Percentiles rank a stretch among this genome's conserved stretches.
phyloP scores from a whole-genome alignment of 2,329 filamentous ascomycete genomes.

The Nigrospora sphaerica region DNA sequence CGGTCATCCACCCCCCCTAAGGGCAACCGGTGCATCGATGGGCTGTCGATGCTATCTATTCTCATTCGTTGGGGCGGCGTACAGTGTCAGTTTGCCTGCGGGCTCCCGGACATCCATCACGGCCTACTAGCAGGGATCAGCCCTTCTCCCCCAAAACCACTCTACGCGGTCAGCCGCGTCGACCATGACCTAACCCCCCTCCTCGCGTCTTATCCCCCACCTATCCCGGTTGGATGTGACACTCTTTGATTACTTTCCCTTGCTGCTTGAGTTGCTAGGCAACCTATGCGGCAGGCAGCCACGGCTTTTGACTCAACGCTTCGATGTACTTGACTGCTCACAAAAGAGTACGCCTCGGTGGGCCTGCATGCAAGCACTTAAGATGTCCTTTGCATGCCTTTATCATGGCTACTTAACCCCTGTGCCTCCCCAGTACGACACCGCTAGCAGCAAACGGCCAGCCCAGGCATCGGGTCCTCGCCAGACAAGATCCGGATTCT shows the following conservation, averaged over 20 bases:
- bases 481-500: no score
- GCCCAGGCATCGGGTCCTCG: conserved; percentile 1
- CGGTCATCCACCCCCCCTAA: no score
- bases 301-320: conserved; percentile 3
- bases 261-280: conserved; percentile 24
- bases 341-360: conserved; percentile 11
- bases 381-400: conserved; percentile 1
- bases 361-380: conserved; percentile 27
- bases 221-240: conserved; percentile 15
- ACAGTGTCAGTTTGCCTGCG: no score
- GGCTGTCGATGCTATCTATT: no score
- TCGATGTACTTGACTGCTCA: conserved; percentile 8
- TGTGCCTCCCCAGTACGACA: conserved; percentile 1
- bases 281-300: conserved; percentile 20
- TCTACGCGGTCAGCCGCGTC: conserved; percentile 29
- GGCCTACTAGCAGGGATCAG: conserved; percentile 14
- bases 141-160: conserved; percentile 20
- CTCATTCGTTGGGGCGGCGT: no score
- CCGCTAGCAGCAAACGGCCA: conserved; percentile 2
- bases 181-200: conserved; percentile 18
- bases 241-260: conserved; percentile 11
- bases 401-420: conserved; percentile 2
- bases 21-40: no score
- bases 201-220: conserved; percentile 15
- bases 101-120: no score